Base-by-base conservation (phyloP, 2,329 filamentous ascomycete species). In the Trichoderma pleuroti region DNA sequence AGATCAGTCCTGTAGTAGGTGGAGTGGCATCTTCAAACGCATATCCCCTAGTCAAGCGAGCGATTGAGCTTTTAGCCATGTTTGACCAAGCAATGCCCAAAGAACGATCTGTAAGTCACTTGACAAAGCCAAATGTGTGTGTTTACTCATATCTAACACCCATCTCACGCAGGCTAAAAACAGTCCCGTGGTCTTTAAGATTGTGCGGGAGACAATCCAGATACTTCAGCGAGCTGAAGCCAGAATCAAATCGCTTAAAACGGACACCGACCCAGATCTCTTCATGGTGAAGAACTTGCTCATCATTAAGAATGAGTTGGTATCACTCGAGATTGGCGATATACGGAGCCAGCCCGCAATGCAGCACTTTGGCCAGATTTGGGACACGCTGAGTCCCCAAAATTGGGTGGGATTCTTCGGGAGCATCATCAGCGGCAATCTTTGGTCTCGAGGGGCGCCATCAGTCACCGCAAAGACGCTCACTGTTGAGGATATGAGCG, bases 271-370 rank as follows among this genome's bases (percentile, higher is more conserved):
- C 78, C 88, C 92, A 0, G 92, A 97, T 75, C 86, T 99, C 5
- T 99, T 99, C 81, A 90, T 98, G 77, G 91, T 99, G 76, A 96
- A 95, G 76, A 97, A 99, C 78, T 87, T 99, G 2, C 91, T 99
- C 63, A 91, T 98, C 63, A 88, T 99, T 65, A 98, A 98, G 81
- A 97, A 98, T 78, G 93, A 98, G 79, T 92, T 99, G 65, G 90
- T 99, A 30, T 94, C 94, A 11, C 94, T 99, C 72, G 96, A 99
- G 82, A 98, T 99, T 74, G 94, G 88, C 65, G 88, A 90, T 74
- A 86, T 89, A 18, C 83, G 88, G 71, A 86, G 86, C 69, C 84
- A 86, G 57, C 72, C 77, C 14, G 79, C 80, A 6, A 85, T 88
- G 83, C 87, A 90, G 74, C 88, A 91, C 75, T 90, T 91, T 75